Percentiles rank a stretch among this genome's conserved stretches.
Conservation (phyloP, 2,329 filamentous ascomycete species). For the Trichoderma sp. region DNA sequence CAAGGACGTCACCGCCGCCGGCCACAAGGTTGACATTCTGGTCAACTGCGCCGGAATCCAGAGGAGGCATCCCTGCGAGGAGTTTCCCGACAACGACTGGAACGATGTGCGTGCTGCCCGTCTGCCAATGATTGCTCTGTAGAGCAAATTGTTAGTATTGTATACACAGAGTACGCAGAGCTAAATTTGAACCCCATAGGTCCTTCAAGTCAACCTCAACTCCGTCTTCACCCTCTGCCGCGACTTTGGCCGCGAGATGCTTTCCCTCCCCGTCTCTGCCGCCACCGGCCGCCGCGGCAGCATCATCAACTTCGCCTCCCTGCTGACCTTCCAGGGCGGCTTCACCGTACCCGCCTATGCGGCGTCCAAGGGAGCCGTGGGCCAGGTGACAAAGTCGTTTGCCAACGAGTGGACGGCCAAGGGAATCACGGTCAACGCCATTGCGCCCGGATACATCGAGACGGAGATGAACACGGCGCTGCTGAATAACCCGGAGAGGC, state of each 20-base stretch:
- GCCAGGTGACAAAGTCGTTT: slow-evolving; percentile 79
- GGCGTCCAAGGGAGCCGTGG: slow-evolving; percentile 79
- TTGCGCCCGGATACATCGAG: slow-evolving; percentile 84
- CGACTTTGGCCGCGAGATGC: slow-evolving; percentile 77
- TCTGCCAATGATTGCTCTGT: neutral
- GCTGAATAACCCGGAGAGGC: slow-evolving; percentile 65
- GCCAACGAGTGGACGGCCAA: slow-evolving; percentile 81
- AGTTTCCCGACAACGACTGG: slow-evolving; percentile 76
- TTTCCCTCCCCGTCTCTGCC: slow-evolving; percentile 49
- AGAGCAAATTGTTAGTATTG: neutral
- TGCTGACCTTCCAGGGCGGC: slow-evolving; percentile 82
- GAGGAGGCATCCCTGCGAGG: slow-evolving; percentile 68
- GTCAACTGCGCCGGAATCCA: slow-evolving; percentile 89
- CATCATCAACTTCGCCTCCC: slow-evolving; percentile 81
- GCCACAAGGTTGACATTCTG: slow-evolving; percentile 68
- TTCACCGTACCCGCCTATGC: slow-evolving; percentile 87
- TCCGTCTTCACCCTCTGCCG: slow-evolving; percentile 76
- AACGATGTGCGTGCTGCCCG: slow-evolving; percentile 48
- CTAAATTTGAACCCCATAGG: slow-evolving; percentile 36
- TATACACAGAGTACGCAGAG: neutral
- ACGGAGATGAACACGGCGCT: slow-evolving; percentile 94
- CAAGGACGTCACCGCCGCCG: slow-evolving; percentile 58
- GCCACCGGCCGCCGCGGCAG: slow-evolving; percentile 57
- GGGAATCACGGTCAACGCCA: slow-evolving; percentile 81
- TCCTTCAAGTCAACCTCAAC: slow-evolving; percentile 83